phyloP scores from a whole-genome alignment of 257 asterid genomes.

The Vinca minor region DNA sequence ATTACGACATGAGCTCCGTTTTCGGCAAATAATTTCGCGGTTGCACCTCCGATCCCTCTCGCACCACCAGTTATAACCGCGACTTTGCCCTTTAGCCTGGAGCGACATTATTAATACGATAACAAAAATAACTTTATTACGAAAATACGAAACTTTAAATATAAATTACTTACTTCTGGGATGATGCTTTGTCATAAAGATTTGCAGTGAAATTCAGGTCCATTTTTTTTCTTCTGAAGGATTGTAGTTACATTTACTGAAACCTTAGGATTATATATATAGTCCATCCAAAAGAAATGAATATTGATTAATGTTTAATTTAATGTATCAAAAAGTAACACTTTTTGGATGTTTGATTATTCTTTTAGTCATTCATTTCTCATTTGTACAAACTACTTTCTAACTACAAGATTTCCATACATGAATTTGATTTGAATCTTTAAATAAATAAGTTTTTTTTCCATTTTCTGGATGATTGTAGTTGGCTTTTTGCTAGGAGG shows the following conservation, averaged over 20 bases:
- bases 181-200: not conserved
- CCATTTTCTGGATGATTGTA: too few relatives aligned
- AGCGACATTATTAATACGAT: not conserved
- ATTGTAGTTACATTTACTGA: not conserved
- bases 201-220: not conserved
- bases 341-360: not conserved
- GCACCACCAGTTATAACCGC: conserved; percentile 84
- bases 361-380: not conserved
- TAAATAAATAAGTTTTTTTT: too few relatives aligned
- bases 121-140: too few relatives aligned
- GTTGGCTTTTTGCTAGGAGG: too few relatives aligned
- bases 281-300: not conserved
- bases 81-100: conserved; percentile 47
- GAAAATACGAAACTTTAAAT: not conserved
- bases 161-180: conserved; percentile 9
- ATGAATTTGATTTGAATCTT: too few relatives aligned
- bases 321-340: not conserved
- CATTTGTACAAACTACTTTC: not conserved
- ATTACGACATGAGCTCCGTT: conserved; percentile 58
- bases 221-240: conserved; percentile 9
- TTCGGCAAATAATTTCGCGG: conserved; percentile 47
- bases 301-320: not conserved
- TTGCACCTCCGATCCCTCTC: conserved; percentile 80
- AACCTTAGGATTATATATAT: not conserved
- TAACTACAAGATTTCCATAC: too few relatives aligned